Evolutionary conservation across 2,329 filamentous ascomycete species (phyloP), one percentile per base, ranked within the genome.

Genomic region (Colletotrichum musicola): DNA sequence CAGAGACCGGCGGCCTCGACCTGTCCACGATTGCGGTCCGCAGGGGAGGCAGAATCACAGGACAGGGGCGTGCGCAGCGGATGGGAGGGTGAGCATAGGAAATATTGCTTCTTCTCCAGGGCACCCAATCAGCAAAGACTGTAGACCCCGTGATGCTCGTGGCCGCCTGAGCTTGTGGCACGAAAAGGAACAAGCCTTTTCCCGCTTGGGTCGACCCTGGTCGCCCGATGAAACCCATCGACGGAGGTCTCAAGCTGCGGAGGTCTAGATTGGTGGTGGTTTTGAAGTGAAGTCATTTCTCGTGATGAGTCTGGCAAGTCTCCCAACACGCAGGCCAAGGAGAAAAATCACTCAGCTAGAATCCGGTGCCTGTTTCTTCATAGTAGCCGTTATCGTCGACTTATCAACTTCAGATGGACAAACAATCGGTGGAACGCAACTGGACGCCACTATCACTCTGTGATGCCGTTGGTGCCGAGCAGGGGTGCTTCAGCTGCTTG

Each of bases 121-220:
- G 18, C 42, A 27, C 12, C 65, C 65, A 68, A 65, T 68, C 16
- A 65, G 55, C 49, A 40, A 13, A 6, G 44, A 27, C 16, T 13
- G 6, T 2, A 27, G 47, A 25, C 42, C 25, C 14, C 13, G 55
- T 47, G 49, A 50, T 56, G 20, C 44, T 42, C 6, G 27, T 18
- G 22, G 22, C 22, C 30, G 22, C 42, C 47, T 55, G 27, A 40
- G 62, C 55, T 50, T 27, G 65, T 60, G 65, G 30, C 44, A 56
- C 62, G 18, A 40, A 53, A 55, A 42, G 18, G 54, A 60, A 64
- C 49, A 68, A 55, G 65, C 55, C 56, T 55, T 64, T 64, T 60
- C 30, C 4, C 44, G 54, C 49, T 59, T 40, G 22, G 44, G 35
- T 27, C 30, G 35, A 49, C 40, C 30, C 62, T 51, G 38, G 62